A percentile compares a stretch with the other conserved stretches of the same genome.
phyloP scores from a whole-genome alignment of 768 basidiomycete species.

The Tulasnella sp. region DNA sequence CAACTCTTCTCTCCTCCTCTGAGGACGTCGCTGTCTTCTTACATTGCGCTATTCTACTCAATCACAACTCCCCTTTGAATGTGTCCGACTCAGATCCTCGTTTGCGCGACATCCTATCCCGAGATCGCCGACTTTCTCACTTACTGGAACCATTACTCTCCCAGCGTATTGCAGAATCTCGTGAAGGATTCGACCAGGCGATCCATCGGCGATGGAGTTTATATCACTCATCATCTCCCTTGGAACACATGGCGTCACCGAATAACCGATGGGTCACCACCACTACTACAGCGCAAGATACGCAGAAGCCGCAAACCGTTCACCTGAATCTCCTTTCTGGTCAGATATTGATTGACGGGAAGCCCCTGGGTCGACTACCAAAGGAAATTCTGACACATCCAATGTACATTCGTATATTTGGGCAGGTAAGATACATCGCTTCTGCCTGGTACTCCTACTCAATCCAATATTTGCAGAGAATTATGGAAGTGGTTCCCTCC shows the following conservation, averaged over 20 bases:
- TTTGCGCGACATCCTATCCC: not conserved
- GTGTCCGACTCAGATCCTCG: not conserved
- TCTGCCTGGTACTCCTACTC: not conserved
- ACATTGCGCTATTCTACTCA: not conserved
- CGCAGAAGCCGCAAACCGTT: not conserved
- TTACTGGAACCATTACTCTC: not conserved
- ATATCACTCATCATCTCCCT: not conserved
- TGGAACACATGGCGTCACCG: not conserved
- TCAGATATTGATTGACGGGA: not conserved
- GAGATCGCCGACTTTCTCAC: constrained; percentile 2
- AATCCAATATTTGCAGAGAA: not conserved
- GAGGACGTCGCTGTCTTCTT: constrained; percentile 8
- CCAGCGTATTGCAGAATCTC: no score
- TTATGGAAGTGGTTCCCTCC: constrained; percentile 1
- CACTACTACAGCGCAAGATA: not conserved
- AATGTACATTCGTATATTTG: constrained; percentile 1
- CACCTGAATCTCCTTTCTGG: constrained; percentile 3
- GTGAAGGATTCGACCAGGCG: no score
- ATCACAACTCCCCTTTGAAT: not conserved
- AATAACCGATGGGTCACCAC: constrained; percentile 10
- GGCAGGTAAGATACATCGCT: not conserved
- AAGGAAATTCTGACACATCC: not conserved
- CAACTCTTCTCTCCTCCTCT: not conserved
- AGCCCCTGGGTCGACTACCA: constrained; percentile 5
- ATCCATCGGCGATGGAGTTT: constrained; percentile 2